A percentile compares a stretch with the other conserved stretches of the same genome.
These are phyloP conservation scores for Jatropha podagrica DNA, from an alignment of 441 rosid species.

Conservation along the genomic window DNA sequence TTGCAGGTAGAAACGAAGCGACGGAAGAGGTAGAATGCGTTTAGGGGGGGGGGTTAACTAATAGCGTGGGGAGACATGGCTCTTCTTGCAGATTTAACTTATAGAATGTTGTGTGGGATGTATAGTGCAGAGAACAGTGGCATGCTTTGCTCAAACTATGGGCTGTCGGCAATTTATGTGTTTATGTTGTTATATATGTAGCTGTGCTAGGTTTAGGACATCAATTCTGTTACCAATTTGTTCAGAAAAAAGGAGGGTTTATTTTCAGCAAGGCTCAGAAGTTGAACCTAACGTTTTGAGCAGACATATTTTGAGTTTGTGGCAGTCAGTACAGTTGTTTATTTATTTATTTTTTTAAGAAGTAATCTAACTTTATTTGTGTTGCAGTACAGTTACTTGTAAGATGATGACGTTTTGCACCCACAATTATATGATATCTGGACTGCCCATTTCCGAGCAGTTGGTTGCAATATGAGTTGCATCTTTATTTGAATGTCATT, in stretches of 20 bases:
- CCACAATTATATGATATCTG: too few relatives aligned
- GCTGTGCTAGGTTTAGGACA: conserved; percentile 31
- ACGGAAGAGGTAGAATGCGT: conserved; percentile 40
- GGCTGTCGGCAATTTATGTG: conserved; percentile 35
- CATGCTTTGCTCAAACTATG: conserved; percentile 36
- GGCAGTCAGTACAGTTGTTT: neutral
- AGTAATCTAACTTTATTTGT: neutral
- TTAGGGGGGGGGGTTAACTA: conserved; percentile 13
- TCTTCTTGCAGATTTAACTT: conserved; percentile 33
- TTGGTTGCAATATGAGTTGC: too few relatives aligned
- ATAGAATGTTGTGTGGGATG: conserved; percentile 43
- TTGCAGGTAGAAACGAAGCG: conserved; percentile 58
- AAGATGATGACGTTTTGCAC: too few relatives aligned
- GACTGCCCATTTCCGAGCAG: too few relatives aligned
- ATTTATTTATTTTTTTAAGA: neutral
- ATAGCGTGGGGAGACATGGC: conserved; percentile 28
- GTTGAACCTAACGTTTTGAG: conserved; percentile 21
- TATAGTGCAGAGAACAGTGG: conserved; percentile 34
- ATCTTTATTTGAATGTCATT: too few relatives aligned
- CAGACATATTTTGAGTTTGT: conserved; percentile 7
- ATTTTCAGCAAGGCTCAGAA: conserved; percentile 18
- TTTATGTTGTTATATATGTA: conserved; percentile 37
- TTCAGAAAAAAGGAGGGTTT: conserved; percentile 15
- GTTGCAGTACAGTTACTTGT: neutral
- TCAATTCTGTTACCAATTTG: conserved; percentile 17